A percentile compares a stretch with the other conserved stretches of the same genome.
phyloP scores from a whole-genome alignment of 179 eudicot species.

The Vitellaria paradoxa region DNA sequence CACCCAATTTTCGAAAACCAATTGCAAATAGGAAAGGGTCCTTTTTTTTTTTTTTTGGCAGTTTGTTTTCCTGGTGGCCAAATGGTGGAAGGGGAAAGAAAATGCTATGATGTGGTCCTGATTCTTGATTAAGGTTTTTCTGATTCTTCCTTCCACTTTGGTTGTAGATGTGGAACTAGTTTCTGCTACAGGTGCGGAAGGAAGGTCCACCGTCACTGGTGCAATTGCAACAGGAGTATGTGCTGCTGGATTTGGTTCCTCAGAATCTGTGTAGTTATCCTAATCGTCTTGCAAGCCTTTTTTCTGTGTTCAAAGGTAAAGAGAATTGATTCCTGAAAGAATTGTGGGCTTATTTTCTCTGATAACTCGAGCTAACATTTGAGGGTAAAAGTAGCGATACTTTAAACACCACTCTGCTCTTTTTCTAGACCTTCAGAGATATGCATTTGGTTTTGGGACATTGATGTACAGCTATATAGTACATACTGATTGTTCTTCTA shows the following conservation, averaged over 20 bases:
- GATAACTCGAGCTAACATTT: not conserved
- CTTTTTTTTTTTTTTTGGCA: not conserved
- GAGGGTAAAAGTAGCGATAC: not conserved
- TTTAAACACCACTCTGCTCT: not conserved
- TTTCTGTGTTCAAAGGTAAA: not conserved
- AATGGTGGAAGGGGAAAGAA: not conserved
- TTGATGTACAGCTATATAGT: not conserved
- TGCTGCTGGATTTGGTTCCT: constrained; percentile 19
- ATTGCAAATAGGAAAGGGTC: no score
- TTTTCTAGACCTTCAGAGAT: not conserved
- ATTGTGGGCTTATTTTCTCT: not conserved
- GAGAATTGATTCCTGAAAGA: not conserved
- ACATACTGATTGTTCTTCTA: no score
- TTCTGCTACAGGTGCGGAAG: constrained; percentile 40
- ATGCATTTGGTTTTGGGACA: not conserved
- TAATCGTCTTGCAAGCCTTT: not conserved
- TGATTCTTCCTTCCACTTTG: constrained; percentile 7
- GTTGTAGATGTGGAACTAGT: constrained; percentile 24
- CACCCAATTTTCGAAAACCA: no score
- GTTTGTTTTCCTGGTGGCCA: not conserved
- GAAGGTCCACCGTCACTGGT: constrained; percentile 23
- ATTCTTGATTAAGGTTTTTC: not conserved
- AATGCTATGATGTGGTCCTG: not conserved
- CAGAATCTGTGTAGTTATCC: constrained; percentile 2
- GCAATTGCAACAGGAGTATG: constrained; percentile 19